Percentiles rank a stretch among this genome's conserved stretches.
Evolutionary conservation across 1,284 basidiomycete species (phyloP).

Genomic region (Cystobasidium slooffiae): DNA sequence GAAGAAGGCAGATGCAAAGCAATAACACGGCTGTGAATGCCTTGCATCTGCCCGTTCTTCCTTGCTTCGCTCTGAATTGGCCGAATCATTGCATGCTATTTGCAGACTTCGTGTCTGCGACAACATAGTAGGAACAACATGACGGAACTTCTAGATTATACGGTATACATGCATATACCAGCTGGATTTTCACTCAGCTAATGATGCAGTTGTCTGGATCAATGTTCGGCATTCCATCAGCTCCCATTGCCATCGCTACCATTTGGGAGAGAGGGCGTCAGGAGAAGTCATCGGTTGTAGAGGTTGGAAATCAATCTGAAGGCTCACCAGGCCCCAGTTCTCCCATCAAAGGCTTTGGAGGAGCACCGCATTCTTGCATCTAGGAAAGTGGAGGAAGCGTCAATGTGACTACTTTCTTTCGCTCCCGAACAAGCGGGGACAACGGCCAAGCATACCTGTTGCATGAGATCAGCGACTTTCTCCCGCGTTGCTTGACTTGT

Average conservation of each 20-base stretch:
- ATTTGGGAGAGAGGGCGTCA: not conserved
- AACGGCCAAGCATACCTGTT: constrained; percentile 63
- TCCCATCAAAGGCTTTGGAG: constrained; percentile 89
- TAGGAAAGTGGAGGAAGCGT: constrained; percentile 54
- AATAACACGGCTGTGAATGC: too few species aligned
- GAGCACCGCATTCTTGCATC: constrained; percentile 85
- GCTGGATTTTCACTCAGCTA: constrained; percentile 5
- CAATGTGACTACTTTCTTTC: not conserved
- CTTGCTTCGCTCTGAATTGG: too few species aligned
- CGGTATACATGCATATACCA: too few species aligned
- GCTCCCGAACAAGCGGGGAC: constrained; percentile 13
- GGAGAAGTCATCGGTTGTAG: not conserved
- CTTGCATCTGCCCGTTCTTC: too few species aligned
- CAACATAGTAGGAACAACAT: too few species aligned
- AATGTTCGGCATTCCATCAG: constrained; percentile 65
- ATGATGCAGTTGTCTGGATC: constrained; percentile 56
- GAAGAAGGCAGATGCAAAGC: too few species aligned
- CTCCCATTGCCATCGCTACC: constrained; percentile 58
- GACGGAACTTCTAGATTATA: too few species aligned
- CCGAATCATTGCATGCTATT: too few species aligned
- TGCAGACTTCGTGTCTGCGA: too few species aligned
- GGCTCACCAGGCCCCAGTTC: constrained; percentile 75
- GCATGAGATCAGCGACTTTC: constrained; percentile 72
- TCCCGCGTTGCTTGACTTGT: constrained; percentile 64
- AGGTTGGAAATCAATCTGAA: too few species aligned